Evolutionary conservation across 768 basidiomycete species (phyloP), one percentile per base, ranked within the genome.

Genomic region (Macrolepiota albuminosa): DNA sequence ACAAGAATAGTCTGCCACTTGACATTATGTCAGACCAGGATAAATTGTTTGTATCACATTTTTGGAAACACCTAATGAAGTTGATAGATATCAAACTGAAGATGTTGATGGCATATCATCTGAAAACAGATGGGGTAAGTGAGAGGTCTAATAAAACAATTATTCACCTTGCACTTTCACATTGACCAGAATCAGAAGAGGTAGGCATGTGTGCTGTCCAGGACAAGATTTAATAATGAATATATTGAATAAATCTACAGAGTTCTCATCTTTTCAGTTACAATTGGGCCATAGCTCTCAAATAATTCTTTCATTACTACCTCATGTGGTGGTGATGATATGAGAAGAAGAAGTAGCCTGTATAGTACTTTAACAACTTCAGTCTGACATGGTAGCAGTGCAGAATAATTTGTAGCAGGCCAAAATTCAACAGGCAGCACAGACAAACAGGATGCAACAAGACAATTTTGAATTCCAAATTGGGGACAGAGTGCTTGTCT

Each of bases 401-500:
- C 43, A 62, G 33, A 58, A 59, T 59, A n/a, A 58, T 13, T 65
- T 75, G 1, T 7, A 37, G 0, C 46, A 21, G 21, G 21, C 21
- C 21, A 21, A 21, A 21, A 21, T 21, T 21, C 1, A 21, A 21
- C 21, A 21, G 45, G 64, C 71, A 0, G 34, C 57, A 7, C 59
- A 65, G 29, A 64, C 67, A 0, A 69, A 67, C 55, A 61, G 62
- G 16, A 6, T 6, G 2, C 26, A 33, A 0, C 3, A 9, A 6
- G 34, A 43, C 3, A 34, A 60, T 5, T 29, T 53, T 5, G n/a
- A 29, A 0, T 56, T 59, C n/a, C 31, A 39, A 3, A 46, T 57
- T 3, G 64, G 64, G 0, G 67, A 75, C n/a, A 55, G n/a, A 0
- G 73, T 79, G 0, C 56, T 73, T 47, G 60, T 78, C 0, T 69